Conservation (phyloP, 1,139 yeast species). For the Kluyveromyces marxianus region DNA sequence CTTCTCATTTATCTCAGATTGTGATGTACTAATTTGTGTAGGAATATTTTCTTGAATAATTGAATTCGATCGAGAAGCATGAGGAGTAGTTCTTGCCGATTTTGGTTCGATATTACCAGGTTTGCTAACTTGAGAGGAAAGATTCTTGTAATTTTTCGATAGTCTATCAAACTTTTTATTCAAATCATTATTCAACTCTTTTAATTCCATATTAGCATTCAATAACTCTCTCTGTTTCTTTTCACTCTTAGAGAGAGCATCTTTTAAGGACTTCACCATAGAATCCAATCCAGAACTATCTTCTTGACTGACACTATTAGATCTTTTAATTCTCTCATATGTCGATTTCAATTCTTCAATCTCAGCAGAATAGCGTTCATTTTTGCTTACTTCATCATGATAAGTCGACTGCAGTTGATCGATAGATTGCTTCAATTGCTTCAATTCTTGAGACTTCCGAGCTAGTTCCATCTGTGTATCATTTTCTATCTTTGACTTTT, state of each 20-base stretch:
- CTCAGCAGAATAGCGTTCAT: constrained; percentile 35
- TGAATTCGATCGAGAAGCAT: constrained; percentile 19
- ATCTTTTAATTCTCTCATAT: constrained; percentile 22
- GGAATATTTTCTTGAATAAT: constrained; percentile 5
- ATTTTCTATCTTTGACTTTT: constrained; percentile 50
- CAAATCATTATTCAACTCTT: constrained; percentile 61
- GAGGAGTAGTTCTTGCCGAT: constrained; percentile 18
- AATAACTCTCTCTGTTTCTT: constrained; percentile 49
- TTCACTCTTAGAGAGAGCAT: constrained; percentile 45
- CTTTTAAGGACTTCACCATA: constrained; percentile 40
- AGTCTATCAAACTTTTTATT: constrained; percentile 57
- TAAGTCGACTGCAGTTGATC: constrained; percentile 27
- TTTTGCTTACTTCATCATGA: constrained; percentile 23
- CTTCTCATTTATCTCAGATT: constrained; percentile 34
- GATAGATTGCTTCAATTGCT: constrained; percentile 28
- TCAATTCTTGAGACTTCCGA: constrained; percentile 35
- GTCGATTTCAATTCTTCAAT: constrained; percentile 20
- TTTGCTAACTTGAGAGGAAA: constrained; percentile 51
- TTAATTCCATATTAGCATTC: constrained; percentile 47
- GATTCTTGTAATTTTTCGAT: constrained; percentile 53
- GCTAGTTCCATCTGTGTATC: constrained; percentile 43
- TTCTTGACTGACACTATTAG: constrained; percentile 19
- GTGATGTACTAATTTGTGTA: constrained; percentile 11
- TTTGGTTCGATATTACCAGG: constrained; percentile 21
- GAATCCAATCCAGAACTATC: constrained; percentile 29